Evolutionary conservation across 371 early-diverging fungal genomes (phyloP).

Genomic region (Globomyces sp.): DNA sequence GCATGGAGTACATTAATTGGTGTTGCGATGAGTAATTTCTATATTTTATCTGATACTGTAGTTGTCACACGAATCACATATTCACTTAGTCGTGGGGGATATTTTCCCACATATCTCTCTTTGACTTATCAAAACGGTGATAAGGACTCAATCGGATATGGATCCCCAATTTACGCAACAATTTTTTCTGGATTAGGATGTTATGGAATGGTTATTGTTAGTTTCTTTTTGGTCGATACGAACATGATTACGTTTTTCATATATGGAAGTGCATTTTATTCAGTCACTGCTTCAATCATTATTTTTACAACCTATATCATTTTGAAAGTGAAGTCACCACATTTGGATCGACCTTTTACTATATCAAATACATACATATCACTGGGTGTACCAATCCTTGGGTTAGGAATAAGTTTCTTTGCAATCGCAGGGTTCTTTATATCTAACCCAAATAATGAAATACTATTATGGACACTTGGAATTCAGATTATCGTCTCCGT

Average conservation of each 20-base stretch:
- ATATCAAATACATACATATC: neutral
- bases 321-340: neutral
- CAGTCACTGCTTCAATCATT: constrained; percentile 2
- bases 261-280: constrained; percentile 1
- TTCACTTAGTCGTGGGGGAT: constrained; percentile 3
- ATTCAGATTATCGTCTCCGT: neutral
- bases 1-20: neutral
- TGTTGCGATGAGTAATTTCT: neutral
- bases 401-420: neutral
- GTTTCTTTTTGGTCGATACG: neutral
- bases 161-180: neutral
- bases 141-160: constrained; percentile 3
- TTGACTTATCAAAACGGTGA: neutral
- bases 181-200: neutral
- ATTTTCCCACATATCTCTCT: neutral
- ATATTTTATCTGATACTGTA: too few relatives aligned
- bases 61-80: neutral
- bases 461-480: neutral
- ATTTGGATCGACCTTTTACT: neutral
- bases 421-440: constrained; percentile 1
- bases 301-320: neutral
- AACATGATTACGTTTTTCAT: neutral
- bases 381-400: neutral
- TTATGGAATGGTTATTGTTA: constrained; percentile 6
- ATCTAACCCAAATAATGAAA: neutral